Percentiles rank a stretch among this genome's conserved stretches.
phyloP scores from a whole-genome alignment of 2,329 filamentous ascomycete species.

The Epichloe sylvatica region DNA sequence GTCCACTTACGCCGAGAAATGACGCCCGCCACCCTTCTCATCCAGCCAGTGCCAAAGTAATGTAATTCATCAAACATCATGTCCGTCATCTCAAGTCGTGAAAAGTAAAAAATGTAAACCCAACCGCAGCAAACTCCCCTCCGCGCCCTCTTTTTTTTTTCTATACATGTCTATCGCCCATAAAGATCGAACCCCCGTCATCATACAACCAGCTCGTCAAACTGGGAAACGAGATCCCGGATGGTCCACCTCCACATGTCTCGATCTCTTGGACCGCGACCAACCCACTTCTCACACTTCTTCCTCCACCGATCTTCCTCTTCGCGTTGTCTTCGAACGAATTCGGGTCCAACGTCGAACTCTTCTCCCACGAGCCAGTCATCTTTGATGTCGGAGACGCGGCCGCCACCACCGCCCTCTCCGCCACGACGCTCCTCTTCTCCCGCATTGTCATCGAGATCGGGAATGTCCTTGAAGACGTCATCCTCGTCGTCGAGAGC shows the following conservation, averaged over 20 bases:
- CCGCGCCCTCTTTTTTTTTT: background rate
- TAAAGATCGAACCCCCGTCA: background rate
- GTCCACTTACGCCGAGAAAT: background rate
- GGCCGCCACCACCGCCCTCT: constrained; percentile 11
- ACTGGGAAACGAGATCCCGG: constrained; percentile 40
- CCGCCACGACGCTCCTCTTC: constrained; percentile 35
- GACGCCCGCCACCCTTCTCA: background rate
- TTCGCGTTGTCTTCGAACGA: constrained; percentile 73
- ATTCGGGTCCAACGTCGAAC: constrained; percentile 93
- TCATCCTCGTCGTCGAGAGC: constrained; percentile 69
- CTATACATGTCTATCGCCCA: constrained; percentile 1
- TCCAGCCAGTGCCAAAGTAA: constrained; percentile 1
- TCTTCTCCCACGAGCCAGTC: constrained; percentile 87
- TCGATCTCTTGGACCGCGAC: constrained; percentile 38
- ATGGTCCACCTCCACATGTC: constrained; percentile 68
- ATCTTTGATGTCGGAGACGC: constrained; percentile 50
- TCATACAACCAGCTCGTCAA: constrained; percentile 19
- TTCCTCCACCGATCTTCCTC: constrained; percentile 86
- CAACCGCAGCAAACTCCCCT: background rate
- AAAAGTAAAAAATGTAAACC: background rate
- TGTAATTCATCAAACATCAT: constrained; percentile 6
- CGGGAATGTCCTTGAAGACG: constrained; percentile 87
- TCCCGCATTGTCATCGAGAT: constrained; percentile 58
- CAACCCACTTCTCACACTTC: constrained; percentile 78
- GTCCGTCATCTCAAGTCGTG: constrained; percentile 5